phyloP scores from a whole-genome alignment of 2,329 filamentous ascomycete genomes.

The Metarhizium rileyi region DNA sequence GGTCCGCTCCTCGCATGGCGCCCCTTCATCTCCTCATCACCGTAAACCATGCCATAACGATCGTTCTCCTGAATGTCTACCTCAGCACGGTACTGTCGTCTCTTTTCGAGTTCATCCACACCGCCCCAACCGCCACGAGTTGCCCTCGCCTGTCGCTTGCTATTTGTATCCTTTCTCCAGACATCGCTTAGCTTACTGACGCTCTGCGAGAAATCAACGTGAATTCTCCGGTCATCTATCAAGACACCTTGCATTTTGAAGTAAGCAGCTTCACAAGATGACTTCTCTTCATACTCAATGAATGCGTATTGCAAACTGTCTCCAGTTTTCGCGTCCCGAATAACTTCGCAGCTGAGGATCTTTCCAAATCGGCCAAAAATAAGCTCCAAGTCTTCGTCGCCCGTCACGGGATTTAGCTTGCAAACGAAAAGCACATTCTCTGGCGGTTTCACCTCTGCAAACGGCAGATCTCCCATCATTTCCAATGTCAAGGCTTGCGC shows the following conservation, averaged over 20 bases:
- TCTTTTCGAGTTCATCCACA: constrained; percentile 78
- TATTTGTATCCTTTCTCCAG: constrained; percentile 80
- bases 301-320: constrained; percentile 97
- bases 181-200: constrained; percentile 78
- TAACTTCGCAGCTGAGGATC: constrained; percentile 92
- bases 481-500: constrained; percentile 92
- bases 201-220: constrained; percentile 97
- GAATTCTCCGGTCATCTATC: constrained; percentile 94
- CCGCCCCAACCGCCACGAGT: constrained; percentile 78
- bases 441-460: constrained; percentile 92
- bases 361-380: constrained; percentile 96
- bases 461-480: constrained; percentile 95
- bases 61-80: constrained; percentile 35
- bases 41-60: constrained; percentile 73
- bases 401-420: constrained; percentile 95
- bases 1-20: constrained; percentile 32
- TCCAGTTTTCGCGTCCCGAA: constrained; percentile 84
- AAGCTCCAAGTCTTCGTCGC: constrained; percentile 85
- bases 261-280: constrained; percentile 88
- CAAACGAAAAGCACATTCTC: constrained; percentile 98
- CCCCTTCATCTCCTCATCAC: constrained; percentile 56
- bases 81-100: constrained; percentile 75
- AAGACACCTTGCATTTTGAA: constrained; percentile 98
- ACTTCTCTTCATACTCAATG: constrained; percentile 90
- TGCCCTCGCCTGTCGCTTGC: constrained; percentile 54